phyloP scores from a whole-genome alignment of 176 grass and related monocot species.

The Raddia guianensis region DNA sequence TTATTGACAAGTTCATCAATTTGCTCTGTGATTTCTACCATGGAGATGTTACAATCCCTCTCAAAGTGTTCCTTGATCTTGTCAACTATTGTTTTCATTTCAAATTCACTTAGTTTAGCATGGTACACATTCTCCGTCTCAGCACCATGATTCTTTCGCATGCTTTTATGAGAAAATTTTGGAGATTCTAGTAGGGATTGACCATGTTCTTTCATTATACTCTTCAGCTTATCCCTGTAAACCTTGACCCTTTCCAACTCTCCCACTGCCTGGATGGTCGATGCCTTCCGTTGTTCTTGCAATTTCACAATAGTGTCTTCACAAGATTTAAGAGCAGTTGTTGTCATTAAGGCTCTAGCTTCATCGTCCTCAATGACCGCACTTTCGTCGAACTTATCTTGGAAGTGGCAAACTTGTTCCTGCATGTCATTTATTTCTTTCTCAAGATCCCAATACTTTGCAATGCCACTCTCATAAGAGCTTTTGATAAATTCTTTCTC shows the following conservation, averaged over 20 bases:
- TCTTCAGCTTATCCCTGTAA: constrained; percentile 53
- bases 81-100: constrained; percentile 51
- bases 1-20: constrained; percentile 86
- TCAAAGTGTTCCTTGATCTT: constrained; percentile 86
- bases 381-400: constrained; percentile 65
- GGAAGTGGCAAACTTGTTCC: constrained; percentile 52
- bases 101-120: constrained; percentile 54
- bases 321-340: constrained; percentile 69
- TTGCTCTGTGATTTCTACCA: constrained; percentile 73
- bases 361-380: constrained; percentile 68
- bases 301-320: constrained; percentile 60
- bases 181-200: constrained; percentile 37
- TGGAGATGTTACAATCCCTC: constrained; percentile 57
- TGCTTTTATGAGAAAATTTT: constrained; percentile 31
- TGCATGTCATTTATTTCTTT: constrained; percentile 72
- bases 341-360: constrained; percentile 67
- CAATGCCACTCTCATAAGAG: constrained; percentile 67
- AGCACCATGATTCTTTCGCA: constrained; percentile 20
- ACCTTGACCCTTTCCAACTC: constrained; percentile 52
- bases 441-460: constrained; percentile 82
- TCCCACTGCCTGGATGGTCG: constrained; percentile 32
- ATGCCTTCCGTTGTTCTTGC: constrained; percentile 59
- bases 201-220: constrained; percentile 48
- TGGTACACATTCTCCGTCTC: constrained; percentile 44
- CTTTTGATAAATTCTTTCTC: constrained; percentile 83